Conservation (phyloP, 1,139 yeast species). For the Geotrichum cucujoidarum region DNA sequence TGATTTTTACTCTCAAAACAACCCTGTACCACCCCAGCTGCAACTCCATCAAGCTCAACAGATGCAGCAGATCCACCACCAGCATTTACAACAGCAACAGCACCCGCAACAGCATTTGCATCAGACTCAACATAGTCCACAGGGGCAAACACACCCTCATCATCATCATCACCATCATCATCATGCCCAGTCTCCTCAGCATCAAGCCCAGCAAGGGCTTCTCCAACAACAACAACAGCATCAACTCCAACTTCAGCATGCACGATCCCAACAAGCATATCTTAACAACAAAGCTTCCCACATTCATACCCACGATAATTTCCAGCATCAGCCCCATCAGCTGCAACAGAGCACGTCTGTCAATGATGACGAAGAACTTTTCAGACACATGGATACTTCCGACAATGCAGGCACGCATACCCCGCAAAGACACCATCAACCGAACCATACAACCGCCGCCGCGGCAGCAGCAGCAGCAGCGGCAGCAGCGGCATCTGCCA, state of each 20-base stretch:
- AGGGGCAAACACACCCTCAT: slow-evolving; percentile 9
- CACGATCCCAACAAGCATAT: slow-evolving; percentile 2
- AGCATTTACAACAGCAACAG: neutral
- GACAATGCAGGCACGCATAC: neutral
- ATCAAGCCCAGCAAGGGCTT: neutral
- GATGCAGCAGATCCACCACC: neutral
- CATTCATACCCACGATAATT: slow-evolving; percentile 10
- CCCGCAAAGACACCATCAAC: neutral
- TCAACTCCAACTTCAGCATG: neutral
- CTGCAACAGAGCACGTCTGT: slow-evolving; percentile 24
- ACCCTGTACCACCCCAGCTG: neutral
- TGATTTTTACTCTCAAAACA: neutral
- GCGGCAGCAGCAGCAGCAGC: neutral
- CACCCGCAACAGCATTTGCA: neutral
- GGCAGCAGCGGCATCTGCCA: neutral
- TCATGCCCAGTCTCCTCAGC: slow-evolving; percentile 10
- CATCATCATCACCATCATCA: slow-evolving; percentile 11
- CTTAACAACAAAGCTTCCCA: neutral
- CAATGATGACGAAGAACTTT: slow-evolving; percentile 21
- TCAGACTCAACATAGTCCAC: neutral
- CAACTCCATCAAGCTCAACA: neutral
- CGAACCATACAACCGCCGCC: neutral
- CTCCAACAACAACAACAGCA: slow-evolving; percentile 1
- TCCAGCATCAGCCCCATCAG: slow-evolving; percentile 21
- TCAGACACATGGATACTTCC: slow-evolving; percentile 1